Conservation (phyloP, 148 eudicot species). For the Diospyros kaki region DNA sequence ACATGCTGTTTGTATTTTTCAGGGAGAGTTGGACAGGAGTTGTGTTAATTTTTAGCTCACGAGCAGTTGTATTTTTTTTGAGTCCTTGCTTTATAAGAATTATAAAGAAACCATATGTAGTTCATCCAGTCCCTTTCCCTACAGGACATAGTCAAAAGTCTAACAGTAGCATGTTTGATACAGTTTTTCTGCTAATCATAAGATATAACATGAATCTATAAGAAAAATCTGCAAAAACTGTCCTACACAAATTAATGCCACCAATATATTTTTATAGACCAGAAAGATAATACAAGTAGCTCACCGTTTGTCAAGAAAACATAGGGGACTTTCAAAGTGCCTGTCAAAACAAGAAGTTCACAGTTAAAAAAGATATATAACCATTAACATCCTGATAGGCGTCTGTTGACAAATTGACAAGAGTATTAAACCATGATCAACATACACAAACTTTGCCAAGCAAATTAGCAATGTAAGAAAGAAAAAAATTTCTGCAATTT, state of each 20-base stretch:
- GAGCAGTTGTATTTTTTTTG: too few species aligned
- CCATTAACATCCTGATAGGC: neutral
- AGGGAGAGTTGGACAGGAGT: too few species aligned
- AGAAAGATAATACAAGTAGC: slow-evolving; percentile 4
- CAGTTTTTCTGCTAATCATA: neutral
- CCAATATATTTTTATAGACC: neutral
- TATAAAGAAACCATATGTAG: neutral
- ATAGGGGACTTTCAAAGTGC: slow-evolving; percentile 62
- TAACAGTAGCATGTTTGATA: neutral
- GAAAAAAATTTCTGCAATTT: neutral
- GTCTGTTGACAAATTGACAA: neutral
- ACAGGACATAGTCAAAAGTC: neutral
- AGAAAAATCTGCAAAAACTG: neutral
- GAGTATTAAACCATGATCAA: neutral
- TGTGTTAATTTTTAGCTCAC: too few species aligned
- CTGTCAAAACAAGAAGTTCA: slow-evolving; percentile 30
- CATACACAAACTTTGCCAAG: neutral
- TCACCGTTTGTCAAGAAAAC: slow-evolving; percentile 84
- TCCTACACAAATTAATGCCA: neutral
- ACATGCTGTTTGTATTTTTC: too few species aligned
- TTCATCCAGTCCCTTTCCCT: neutral
- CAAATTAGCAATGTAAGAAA: neutral
- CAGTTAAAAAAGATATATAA: neutral
- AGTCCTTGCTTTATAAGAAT: too few species aligned
- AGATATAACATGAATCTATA: neutral